Base-by-base conservation (phyloP, 2,329 filamentous ascomycete genomes). In the Dactylellina sp. region DNA sequence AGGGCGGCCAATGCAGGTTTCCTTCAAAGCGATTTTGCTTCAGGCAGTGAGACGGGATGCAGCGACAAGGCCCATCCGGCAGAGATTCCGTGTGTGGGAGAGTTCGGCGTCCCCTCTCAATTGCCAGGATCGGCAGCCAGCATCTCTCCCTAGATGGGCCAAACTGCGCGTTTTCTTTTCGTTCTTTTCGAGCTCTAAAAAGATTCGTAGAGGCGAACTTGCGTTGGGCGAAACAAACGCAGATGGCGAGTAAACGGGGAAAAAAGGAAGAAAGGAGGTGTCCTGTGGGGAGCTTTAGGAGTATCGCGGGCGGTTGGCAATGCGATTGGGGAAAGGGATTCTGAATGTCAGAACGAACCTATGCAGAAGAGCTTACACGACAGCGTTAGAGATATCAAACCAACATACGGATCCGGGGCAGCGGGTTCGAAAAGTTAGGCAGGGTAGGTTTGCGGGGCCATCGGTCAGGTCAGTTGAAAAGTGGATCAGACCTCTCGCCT, bases 61-160 rank as follows among this genome's bases (percentile, higher is more conserved):
- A 72, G 68, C 68, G 68, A 72, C 68, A 72, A 72, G 68, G 68
- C 50, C 60, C 60, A 72, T 72, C 60, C 68, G 60, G 68, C 68
- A 72, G 68, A 72, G 68, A 65, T 72, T 65, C 68, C 60, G 68
- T 60, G 68, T 72, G 68, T 53, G 60, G 60, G 68, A 53, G 60
- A 65, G 59, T 63, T 55, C 64, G 49, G 68, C 55, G 68, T 65
- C 55, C 59, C 50, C 35, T 52, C 60, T 72, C 53, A 72, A 53
- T 72, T 60, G 53, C 68, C 53, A 49, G 60, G 68, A 72, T 72
- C 44, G 46, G 47, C 53, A 49, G 47, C 68, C 53, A 72, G 68
- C 68, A 72, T 72, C 68, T 72, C 66, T 59, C 66, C 60, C 65
- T 53, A 28, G 52, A 18, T 59, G 39, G 50, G 24, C 53, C 52